Percentiles rank a stretch among this genome's conserved stretches.
phyloP scores from a whole-genome alignment of 306 rosid species.

The Cucurbita moschata region DNA sequence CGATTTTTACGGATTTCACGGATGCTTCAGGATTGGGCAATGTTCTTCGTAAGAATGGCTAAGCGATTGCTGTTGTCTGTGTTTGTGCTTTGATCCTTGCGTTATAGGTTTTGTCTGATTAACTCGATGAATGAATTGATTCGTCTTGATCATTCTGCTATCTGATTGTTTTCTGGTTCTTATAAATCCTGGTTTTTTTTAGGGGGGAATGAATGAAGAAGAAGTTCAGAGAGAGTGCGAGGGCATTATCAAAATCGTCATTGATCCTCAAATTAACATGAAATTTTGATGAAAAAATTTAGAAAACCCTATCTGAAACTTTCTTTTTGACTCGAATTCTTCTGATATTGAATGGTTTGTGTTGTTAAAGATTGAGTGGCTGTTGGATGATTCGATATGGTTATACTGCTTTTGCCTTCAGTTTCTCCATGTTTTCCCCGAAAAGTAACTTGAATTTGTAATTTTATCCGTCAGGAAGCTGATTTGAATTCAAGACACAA shows the following conservation, averaged over 20 bases:
- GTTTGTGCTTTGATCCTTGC: not conserved
- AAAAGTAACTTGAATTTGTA: not conserved
- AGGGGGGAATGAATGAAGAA: not conserved
- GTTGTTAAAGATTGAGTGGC: not conserved
- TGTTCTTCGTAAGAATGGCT: not conserved
- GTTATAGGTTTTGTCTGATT: not conserved
- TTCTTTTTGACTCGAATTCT: not conserved
- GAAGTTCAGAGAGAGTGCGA: not conserved
- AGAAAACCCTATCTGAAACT: not conserved
- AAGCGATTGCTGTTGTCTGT: not conserved
- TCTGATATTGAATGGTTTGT: not conserved
- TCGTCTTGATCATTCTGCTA: not conserved
- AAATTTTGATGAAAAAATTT: not conserved
- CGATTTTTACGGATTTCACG: not conserved
- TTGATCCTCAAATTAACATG: not conserved
- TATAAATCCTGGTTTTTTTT: not conserved
- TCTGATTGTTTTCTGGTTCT: not conserved
- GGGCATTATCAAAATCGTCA: not conserved
- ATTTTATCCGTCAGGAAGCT: constrained; percentile 6
- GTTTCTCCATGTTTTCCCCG: not conserved
- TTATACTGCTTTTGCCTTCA: not conserved
- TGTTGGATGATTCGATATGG: not conserved
- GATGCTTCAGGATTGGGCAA: not conserved
- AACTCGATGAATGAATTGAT: not conserved
- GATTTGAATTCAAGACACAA: constrained; percentile 4